Conservation (phyloP, 2,329 filamentous ascomycete genomes). For the Ophiocordyceps camponoti-leonardi region DNA sequence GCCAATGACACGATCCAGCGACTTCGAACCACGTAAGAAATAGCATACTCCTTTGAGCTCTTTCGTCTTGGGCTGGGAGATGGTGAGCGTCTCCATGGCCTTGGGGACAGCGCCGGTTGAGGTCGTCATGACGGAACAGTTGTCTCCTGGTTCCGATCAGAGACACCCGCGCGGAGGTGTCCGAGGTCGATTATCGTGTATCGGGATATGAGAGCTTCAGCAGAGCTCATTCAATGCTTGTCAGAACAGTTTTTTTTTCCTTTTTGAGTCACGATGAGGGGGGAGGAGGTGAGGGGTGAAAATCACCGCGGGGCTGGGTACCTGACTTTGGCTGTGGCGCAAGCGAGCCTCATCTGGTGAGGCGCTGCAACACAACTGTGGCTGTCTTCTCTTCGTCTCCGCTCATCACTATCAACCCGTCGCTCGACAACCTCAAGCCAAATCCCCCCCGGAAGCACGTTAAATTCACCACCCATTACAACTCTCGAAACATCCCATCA, state of each 20-base stretch:
- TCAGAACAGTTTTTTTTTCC: not conserved
- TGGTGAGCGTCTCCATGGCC: conserved; percentile 31
- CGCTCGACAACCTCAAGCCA: too few relatives aligned
- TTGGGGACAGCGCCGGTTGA: conserved; percentile 20
- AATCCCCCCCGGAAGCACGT: too few relatives aligned
- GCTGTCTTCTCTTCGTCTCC: not conserved
- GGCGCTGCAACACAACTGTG: conserved; percentile 8
- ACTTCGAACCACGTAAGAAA: not conserved
- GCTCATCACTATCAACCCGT: not conserved
- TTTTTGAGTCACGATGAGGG: not conserved
- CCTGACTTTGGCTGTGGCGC: conserved; percentile 2
- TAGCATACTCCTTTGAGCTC: conserved; percentile 34
- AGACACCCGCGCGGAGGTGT: not conserved
- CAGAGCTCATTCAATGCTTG: not conserved
- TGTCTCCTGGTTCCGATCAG: not conserved
- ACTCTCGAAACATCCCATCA: not conserved
- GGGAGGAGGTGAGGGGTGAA: conserved; percentile 15
- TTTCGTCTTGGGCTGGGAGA: conserved; percentile 35
- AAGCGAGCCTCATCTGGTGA: conserved; percentile 1
- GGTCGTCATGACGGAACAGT: conserved; percentile 25
- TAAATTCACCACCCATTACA: too few relatives aligned
- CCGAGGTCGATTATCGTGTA: not conserved
- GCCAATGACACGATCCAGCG: not conserved
- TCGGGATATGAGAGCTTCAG: not conserved
- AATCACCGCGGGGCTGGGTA: conserved; percentile 14